phyloP scores from a whole-genome alignment of 108 stramenopile genomes.

The Fistulifera solaris region DNA sequence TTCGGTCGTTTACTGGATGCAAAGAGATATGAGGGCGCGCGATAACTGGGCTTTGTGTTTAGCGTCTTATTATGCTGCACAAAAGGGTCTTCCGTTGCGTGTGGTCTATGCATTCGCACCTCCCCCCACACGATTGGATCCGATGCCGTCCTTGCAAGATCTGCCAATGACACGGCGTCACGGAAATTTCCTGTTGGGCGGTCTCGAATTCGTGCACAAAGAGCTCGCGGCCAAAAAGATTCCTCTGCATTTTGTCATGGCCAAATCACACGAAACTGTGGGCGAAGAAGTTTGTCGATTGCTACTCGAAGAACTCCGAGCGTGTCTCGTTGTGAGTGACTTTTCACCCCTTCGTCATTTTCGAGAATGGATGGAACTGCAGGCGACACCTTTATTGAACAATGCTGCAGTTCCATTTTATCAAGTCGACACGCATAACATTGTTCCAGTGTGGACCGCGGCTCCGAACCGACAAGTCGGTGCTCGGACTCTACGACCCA shows the following conservation, averaged over 20 bases:
- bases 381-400: constrained; percentile 41
- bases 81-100: constrained; percentile 39
- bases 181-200: constrained; percentile 79
- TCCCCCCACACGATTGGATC: constrained; percentile 20
- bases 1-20: constrained; percentile 95
- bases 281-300: constrained; percentile 39
- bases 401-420: constrained; percentile 48
- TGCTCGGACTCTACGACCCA: constrained; percentile 92
- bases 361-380: constrained; percentile 55
- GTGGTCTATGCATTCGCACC: constrained; percentile 72
- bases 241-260: constrained; percentile 72
- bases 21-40: constrained; percentile 82
- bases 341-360: constrained; percentile 78
- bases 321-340: constrained; percentile 77
- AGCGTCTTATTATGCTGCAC: constrained; percentile 59
- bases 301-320: constrained; percentile 18
- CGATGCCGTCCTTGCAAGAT: constrained; percentile 21
- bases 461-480: constrained; percentile 88
- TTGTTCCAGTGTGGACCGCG: constrained; percentile 96
- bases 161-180: constrained; percentile 71
- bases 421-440: constrained; percentile 97
- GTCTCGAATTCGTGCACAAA: constrained; percentile 68
- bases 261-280: constrained; percentile 31
- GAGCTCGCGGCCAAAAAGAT: constrained; percentile 55
- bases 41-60: constrained; percentile 96